Evolutionary conservation across 805 yeast species (phyloP).

Genomic region (Candida germanica): DNA sequence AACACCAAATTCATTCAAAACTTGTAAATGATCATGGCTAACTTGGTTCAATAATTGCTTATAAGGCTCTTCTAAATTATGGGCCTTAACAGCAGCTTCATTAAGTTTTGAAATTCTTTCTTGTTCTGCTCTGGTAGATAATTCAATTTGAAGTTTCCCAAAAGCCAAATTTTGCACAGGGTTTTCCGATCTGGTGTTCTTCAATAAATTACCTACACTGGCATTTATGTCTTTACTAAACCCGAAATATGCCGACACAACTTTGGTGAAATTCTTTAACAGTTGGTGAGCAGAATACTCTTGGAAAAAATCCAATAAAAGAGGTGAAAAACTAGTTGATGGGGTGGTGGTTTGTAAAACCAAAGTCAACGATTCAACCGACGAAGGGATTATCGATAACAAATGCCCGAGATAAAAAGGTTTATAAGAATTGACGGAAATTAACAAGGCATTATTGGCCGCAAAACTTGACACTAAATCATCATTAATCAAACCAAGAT

Average conservation of each 20-base stretch:
- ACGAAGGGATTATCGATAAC: constrained; percentile 48
- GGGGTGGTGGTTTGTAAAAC: constrained; percentile 53
- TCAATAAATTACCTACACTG: constrained; percentile 33
- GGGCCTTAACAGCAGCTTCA: constrained; percentile 45
- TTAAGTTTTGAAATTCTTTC: constrained; percentile 17
- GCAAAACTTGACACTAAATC: constrained; percentile 41
- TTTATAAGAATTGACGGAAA: constrained; percentile 63
- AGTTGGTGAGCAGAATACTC: constrained; percentile 47
- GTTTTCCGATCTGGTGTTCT: constrained; percentile 47
- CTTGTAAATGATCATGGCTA: constrained; percentile 32
- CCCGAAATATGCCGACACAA: constrained; percentile 56
- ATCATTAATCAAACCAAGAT: constrained; percentile 57
- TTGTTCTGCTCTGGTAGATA: constrained; percentile 27
- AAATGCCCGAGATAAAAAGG: constrained; percentile 65
- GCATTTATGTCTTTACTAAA: constrained; percentile 44
- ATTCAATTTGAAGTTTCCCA: constrained; percentile 43
- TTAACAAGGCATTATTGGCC: constrained; percentile 42
- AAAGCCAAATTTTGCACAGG: constrained; percentile 65
- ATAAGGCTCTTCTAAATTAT: constrained; percentile 70
- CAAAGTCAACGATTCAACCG: constrained; percentile 55
- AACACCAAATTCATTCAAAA: constrained; percentile 58
- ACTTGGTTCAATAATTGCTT: constrained; percentile 70
- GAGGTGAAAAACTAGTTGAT: constrained; percentile 53
- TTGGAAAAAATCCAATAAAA: constrained; percentile 72
- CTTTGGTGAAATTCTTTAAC: constrained; percentile 46